Conservation (phyloP, 2,329 filamentous ascomycete genomes). For the Huntiella bhutanensis region DNA sequence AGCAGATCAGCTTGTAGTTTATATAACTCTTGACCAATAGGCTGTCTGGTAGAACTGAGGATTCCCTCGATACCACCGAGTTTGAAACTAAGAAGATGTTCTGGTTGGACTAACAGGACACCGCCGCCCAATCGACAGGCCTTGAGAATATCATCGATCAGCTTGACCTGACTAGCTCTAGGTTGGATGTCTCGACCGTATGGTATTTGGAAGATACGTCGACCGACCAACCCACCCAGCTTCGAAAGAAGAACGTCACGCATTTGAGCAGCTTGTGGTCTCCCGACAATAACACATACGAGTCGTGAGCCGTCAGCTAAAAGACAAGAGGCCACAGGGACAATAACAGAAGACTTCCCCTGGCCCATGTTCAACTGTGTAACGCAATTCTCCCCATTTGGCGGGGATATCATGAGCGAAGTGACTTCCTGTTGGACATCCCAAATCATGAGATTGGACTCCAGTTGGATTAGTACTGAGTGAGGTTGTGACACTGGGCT, state of each 20-base stretch:
- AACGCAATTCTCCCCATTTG: conserved; percentile 25
- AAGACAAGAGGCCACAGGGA: conserved; percentile 39
- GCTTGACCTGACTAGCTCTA: conserved; percentile 19
- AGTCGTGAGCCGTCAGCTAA: conserved; percentile 32
- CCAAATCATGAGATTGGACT: conserved; percentile 42
- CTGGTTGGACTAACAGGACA: conserved; percentile 41
- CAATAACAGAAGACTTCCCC: conserved; percentile 51
- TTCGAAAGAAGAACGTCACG: conserved; percentile 33
- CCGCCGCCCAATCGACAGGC: conserved; percentile 31
- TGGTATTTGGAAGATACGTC: conserved; percentile 36
- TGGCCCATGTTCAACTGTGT: conserved; percentile 57
- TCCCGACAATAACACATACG: conserved; percentile 40
- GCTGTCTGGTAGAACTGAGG: neutral
- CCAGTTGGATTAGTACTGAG: conserved; percentile 43
- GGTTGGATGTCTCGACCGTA: conserved; percentile 31
- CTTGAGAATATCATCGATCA: conserved; percentile 17
- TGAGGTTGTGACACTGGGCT: conserved; percentile 32
- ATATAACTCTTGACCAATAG: conserved; percentile 19
- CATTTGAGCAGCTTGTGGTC: conserved; percentile 43
- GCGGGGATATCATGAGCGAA: conserved; percentile 29
- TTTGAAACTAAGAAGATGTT: conserved; percentile 44
- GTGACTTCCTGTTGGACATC: conserved; percentile 40
- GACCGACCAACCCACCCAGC: conserved; percentile 34
- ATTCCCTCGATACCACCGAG: conserved; percentile 36
- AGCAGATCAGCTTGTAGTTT: conserved; percentile 26